Evolutionary conservation across 495 filamentous ascomycete species (phyloP).

Genomic region (Penicillium cataractarum): DNA sequence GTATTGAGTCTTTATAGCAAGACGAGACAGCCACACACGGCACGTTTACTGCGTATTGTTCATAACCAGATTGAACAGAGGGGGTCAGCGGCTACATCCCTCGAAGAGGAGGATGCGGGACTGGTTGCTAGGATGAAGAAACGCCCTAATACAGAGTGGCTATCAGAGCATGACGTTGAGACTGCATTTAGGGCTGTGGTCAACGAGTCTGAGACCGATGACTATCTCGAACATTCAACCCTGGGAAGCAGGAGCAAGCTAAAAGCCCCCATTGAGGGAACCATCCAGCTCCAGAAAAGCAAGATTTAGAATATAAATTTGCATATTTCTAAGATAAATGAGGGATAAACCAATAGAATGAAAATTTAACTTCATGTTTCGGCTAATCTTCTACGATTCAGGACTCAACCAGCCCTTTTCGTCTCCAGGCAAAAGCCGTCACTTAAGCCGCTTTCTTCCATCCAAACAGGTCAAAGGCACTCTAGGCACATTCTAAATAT

Average conservation of each 20-base stretch:
- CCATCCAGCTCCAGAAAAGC: slow-evolving; percentile 1
- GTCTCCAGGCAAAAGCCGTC: neutral
- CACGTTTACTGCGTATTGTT: slow-evolving; percentile 42
- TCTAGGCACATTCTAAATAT: neutral
- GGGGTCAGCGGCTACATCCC: slow-evolving; percentile 3
- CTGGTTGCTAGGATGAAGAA: slow-evolving; percentile 41
- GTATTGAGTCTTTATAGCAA: slow-evolving; percentile 44
- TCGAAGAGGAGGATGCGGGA: slow-evolving; percentile 44
- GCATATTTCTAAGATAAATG: neutral
- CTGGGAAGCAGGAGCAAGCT: neutral
- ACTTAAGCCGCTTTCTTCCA: neutral
- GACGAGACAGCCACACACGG: slow-evolving; percentile 47
- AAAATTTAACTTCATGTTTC: neutral
- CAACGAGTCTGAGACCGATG: neutral
- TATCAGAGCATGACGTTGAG: slow-evolving; percentile 53
- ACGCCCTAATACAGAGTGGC: slow-evolving; percentile 43
- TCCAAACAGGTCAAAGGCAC: neutral
- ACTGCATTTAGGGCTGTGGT: slow-evolving; percentile 34
- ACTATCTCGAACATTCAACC: neutral
- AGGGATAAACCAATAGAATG: neutral
- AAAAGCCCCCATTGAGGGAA: neutral
- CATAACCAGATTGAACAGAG: slow-evolving; percentile 40
- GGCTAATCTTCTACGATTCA: neutral
- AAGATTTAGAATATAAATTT: slow-evolving; percentile 9
- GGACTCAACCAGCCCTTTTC: neutral